Base-by-base conservation (phyloP, 805 yeast genomes). In the Ogataea minuta region DNA sequence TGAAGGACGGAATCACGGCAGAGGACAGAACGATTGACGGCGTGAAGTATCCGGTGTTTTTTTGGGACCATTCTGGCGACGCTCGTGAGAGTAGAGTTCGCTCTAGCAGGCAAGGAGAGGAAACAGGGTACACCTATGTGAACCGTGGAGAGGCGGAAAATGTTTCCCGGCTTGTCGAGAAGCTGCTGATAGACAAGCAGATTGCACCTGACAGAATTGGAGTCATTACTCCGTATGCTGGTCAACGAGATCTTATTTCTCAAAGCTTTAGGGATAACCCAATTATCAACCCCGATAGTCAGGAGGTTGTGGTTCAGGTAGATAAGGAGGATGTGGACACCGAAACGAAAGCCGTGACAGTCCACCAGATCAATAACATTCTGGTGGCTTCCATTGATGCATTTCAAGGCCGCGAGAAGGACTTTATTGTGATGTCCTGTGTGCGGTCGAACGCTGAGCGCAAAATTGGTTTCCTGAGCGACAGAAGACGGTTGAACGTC, bases 351-450 rank as follows among this genome's bases (percentile, higher is more conserved):
- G 54, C 49, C 13, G 66, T 69, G 10, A 73, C 76, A 2, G 70
- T 76, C 37, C 77, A 76, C 48, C 50, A 49, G 28, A 59, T 74
- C 27, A 66, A 69, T 37, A 73, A 71, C 4, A 56, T 73, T 12
- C 65, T 72, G 63, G 64, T 76, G 49, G 70, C 75, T 11, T 62
- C 87, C 0, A 84, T 88, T n/a, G 96, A 88, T 61, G 93, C 96
- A 1, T 88, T 88, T 66, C 96, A 88, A 63, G 96, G 96, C 21
- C 72, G 95, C 52, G 96, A 87, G 54, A 88, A 86, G 63, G 89
- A 84, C 53, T 81, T 79, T 41, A 81, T 88, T 27, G 72, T 89
- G 15, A 67, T 88, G 44, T 79, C 93, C 3, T 77, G 93, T 54
- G 96, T 88, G 23, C 71, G 96, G 52, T 76, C 80, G 14, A 81